Conservation (phyloP, 2,329 filamentous ascomycete genomes). For the Fusarium secorum region DNA sequence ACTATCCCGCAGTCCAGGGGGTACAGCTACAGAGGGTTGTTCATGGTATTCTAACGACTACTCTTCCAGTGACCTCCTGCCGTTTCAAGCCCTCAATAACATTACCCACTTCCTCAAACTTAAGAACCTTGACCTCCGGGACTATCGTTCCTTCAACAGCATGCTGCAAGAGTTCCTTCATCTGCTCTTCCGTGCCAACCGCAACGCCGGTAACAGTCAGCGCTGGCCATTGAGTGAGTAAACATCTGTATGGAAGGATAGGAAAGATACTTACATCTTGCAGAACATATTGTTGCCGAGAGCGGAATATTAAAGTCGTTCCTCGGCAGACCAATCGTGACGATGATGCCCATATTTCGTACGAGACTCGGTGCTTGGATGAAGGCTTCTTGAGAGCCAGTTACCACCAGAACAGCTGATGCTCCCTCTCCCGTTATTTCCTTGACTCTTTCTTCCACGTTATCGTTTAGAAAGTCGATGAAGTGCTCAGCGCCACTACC, state of each 20-base stretch:
- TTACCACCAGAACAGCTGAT: conserved; percentile 40
- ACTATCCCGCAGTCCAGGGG: too few relatives aligned
- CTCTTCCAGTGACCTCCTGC: conserved; percentile 21
- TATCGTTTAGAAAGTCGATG: conserved; percentile 38
- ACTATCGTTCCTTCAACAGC: neutral
- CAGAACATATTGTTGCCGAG: conserved; percentile 34
- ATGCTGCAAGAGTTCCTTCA: conserved; percentile 21
- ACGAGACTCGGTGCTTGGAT: conserved; percentile 33
- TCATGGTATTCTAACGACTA: conserved; percentile 28
- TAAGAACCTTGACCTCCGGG: conserved; percentile 2
- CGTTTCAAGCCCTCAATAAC: conserved; percentile 14
- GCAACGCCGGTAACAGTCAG: conserved; percentile 30
- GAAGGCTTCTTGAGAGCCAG: conserved; percentile 41
- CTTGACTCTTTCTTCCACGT: conserved; percentile 35
- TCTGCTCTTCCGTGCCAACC: conserved; percentile 31
- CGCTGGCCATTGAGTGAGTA: neutral
- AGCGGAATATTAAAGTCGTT: conserved; percentile 43
- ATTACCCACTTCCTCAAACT: conserved; percentile 3
- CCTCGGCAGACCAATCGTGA: conserved; percentile 38
- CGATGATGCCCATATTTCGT: conserved; percentile 39
- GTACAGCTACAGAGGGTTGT: too few relatives aligned
- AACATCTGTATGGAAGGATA: too few relatives aligned
- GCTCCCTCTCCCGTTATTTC: conserved; percentile 41
- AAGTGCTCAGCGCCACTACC: conserved; percentile 40
- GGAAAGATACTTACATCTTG: conserved; percentile 9